Conservation (phyloP, 208 protist genomes). For the Acanthamoeba rhysodes region DNA sequence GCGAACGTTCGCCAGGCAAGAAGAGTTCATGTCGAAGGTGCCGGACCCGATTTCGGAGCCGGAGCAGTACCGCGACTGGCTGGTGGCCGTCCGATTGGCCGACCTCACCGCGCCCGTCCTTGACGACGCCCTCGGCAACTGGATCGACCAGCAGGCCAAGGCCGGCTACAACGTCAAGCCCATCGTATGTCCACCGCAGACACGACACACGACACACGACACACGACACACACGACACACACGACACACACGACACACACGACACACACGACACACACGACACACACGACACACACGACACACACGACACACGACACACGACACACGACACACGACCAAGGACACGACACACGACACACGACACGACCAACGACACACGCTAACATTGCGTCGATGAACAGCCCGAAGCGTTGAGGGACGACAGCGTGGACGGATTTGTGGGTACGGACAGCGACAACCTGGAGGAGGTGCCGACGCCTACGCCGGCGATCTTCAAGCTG, state of each 20-base stretch:
- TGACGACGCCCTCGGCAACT: not conserved
- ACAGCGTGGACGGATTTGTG: not conserved
- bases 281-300: too few species aligned
- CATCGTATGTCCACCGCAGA: not conserved
- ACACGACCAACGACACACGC: too few species aligned
- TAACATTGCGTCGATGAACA: not conserved
- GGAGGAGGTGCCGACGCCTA: not conserved
- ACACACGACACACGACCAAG: too few species aligned
- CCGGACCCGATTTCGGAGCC: constrained; percentile 34
- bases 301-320: not conserved
- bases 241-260: too few species aligned
- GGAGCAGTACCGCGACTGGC: constrained; percentile 25
- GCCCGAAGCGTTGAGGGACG: not conserved
- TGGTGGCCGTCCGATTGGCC: not conserved
- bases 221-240: too few species aligned
- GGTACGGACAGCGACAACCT: not conserved
- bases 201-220: too few species aligned
- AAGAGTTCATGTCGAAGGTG: not conserved
- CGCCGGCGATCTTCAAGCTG: not conserved
- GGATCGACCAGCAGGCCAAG: not conserved
- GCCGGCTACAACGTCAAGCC: constrained; percentile 18
- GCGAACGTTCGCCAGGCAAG: not conserved
- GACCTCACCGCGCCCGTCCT: not conserved
- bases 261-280: too few species aligned
- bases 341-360: too few species aligned